Evolutionary conservation across 2,329 filamentous ascomycete species (phyloP).

Genomic region (Fragosphaeria purpurea): DNA sequence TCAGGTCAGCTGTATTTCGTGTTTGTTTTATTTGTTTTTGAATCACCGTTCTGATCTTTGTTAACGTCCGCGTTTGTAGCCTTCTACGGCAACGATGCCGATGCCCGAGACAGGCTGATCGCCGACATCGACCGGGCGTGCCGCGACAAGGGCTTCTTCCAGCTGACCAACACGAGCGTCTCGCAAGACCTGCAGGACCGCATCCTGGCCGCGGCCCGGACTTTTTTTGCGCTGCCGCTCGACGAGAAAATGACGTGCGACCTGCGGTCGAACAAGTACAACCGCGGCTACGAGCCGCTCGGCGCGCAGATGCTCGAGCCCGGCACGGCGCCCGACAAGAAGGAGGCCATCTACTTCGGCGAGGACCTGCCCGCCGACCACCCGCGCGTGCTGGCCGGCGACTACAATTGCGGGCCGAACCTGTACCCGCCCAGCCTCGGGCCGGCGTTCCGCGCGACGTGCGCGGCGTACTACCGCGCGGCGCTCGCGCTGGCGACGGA

Average conservation of each 20-base stretch:
- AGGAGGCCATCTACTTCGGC: slow-evolving; percentile 24
- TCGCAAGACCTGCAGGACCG: slow-evolving; percentile 11
- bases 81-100: background rate
- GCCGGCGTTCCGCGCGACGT: slow-evolving; percentile 25
- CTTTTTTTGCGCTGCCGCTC: slow-evolving; percentile 36
- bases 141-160: slow-evolving; percentile 19
- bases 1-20: too few relatives aligned
- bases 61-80: background rate
- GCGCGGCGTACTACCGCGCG: slow-evolving; percentile 29
- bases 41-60: too few relatives aligned
- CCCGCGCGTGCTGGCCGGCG: background rate
- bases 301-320: slow-evolving; percentile 34
- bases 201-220: slow-evolving; percentile 21
- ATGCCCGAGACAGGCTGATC: slow-evolving; percentile 1
- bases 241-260: slow-evolving; percentile 29
- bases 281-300: slow-evolving; percentile 39
- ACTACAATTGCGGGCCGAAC: slow-evolving; percentile 4
- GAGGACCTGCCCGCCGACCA: background rate
- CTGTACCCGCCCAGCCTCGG: background rate
- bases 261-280: slow-evolving; percentile 19
- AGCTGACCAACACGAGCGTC: slow-evolving; percentile 14
- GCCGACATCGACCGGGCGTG: slow-evolving; percentile 14
- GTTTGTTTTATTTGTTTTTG: too few relatives aligned
- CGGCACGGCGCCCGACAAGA: slow-evolving; percentile 33
- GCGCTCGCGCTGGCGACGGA: slow-evolving; percentile 24